phyloP scores from a whole-genome alignment of 2,329 filamentous ascomycete species.

The Huntiella decipiens region DNA sequence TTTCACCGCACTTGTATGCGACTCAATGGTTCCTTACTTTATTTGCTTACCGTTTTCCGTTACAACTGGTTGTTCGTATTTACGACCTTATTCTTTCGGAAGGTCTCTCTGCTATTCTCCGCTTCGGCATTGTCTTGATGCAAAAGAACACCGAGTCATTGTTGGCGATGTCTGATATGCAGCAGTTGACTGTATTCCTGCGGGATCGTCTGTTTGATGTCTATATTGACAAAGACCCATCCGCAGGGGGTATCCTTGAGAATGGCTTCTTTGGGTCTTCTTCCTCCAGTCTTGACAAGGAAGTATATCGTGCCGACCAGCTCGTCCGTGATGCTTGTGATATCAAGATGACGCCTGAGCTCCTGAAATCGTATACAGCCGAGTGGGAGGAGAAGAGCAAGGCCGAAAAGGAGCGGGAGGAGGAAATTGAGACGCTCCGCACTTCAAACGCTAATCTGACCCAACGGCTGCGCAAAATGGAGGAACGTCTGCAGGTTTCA shows the following conservation, averaged over 20 bases:
- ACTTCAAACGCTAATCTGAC: slow-evolving; percentile 46
- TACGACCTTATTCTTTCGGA: slow-evolving; percentile 92
- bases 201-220: slow-evolving; percentile 92
- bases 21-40: slow-evolving; percentile 98
- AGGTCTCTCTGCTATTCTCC: slow-evolving; percentile 78
- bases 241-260: slow-evolving; percentile 80
- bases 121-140: slow-evolving; percentile 91
- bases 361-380: slow-evolving; percentile 57
- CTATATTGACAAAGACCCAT: slow-evolving; percentile 88
- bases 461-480: slow-evolving; percentile 63
- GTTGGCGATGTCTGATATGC: slow-evolving; percentile 78
- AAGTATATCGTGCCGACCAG: slow-evolving; percentile 85
- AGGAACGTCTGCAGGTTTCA: slow-evolving; percentile 71
- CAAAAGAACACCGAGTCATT: slow-evolving; percentile 71
- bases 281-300: slow-evolving; percentile 75
- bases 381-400: slow-evolving; percentile 90
- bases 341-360: slow-evolving; percentile 65
- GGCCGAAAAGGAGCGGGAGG: slow-evolving; percentile 63
- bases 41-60: slow-evolving; percentile 93
- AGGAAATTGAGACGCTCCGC: slow-evolving; percentile 58
- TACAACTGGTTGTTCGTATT: slow-evolving; percentile 88
- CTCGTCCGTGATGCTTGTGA: slow-evolving; percentile 85
- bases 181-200: slow-evolving; percentile 67
- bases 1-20: slow-evolving; percentile 82
- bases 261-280: slow-evolving; percentile 94